Evolutionary conservation across 2,329 filamentous ascomycete genomes (phyloP), one percentile per base, ranked within the genome.

Genomic region (Fusarium clavum): DNA sequence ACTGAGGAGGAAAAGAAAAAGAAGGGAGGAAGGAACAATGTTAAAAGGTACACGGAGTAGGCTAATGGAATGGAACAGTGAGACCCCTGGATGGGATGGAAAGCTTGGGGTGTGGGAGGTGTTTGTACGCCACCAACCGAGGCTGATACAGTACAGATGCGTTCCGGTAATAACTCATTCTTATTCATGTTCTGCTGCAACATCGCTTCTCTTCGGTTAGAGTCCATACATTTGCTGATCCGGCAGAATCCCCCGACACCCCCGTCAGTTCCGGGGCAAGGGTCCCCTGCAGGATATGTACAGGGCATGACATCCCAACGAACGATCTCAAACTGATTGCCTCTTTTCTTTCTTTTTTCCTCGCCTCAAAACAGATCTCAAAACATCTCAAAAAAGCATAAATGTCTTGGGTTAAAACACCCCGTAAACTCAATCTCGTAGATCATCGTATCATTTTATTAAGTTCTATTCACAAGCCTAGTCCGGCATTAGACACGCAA

Each of bases 81-180:
- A 52, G 20, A 32, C 61, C 62, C 61, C 61, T 65, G 61, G 46
- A 30, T 20, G 24, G 16, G 8, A 32, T 22, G 44, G 18, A 40
- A 46, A 51, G 41, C 30, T 48, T 24, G 18, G 45, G 53, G 22
- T 24, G 47, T 29, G 53, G 25, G 25, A 47, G 13, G 25, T 47
- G 44, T 58, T 29, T 63, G 41, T n/a, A 30, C 63, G 51, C 64
- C 63, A 63, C 63, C 62, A 67, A 51, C 63, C 56, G 38, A 49
- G 40, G 10, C 34, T 59, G 45, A 46, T 52, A 41, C 16, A 29
- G 18, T 52, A 41, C 16, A 29, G 25, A 20, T 20, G 41, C 24
- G 3, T 20, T 27, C 24, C 24, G 49, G 49, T 53, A 43, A 43
- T 53, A 53, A 41, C 18, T 41, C 34, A 27, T 34, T 43, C 10